Base-by-base conservation (phyloP, 2,329 filamentous ascomycete species). In the Arthrobotrys conoides region DNA sequence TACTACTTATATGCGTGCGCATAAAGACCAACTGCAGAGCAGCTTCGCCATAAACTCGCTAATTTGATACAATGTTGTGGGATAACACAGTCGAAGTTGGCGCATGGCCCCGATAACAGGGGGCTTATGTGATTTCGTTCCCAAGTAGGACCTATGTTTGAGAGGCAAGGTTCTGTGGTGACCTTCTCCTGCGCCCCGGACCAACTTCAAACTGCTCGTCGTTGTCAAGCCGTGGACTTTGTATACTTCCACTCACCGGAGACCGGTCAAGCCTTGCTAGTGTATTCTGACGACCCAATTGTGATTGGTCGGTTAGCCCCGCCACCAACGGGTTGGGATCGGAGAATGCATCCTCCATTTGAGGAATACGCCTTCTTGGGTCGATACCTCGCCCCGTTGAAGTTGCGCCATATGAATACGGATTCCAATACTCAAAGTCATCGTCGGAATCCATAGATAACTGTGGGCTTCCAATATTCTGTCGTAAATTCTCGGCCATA, bases 191-290 rank as follows among this genome's bases (percentile, higher is more conserved):
- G 5, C 53, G 30, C 16, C 16, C n/a, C 0, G 53, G 30, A 8
- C 53, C 53, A 36, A 59, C 53, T 59, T 59, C 53, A 22, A 38
- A 38, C 4, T n/a, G n/a, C n/a, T 59, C 53, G 3, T 38, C 30
- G 1, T 30, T 0, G 12, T 22, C 2, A 38, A 10, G 5, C n/a
- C 8, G n/a, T n/a, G n/a, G n/a, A n/a, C n/a, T n/a, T n/a, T n/a
- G n/a, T n/a, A n/a, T n/a, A n/a, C n/a, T n/a, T n/a, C n/a, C n/a
- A n/a, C n/a, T n/a, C n/a, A n/a, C n/a, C n/a, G n/a, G n/a, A n/a
- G n/a, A n/a, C n/a, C n/a, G n/a, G n/a, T n/a, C n/a, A n/a, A n/a
- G n/a, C n/a, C n/a, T n/a, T n/a, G n/a, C 30, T 22, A n/a, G 9
- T n/a, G 0, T 9, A 6, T 16, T 16, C 22, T n/a, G 24, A 30